Evolutionary conservation across 139 green algal species (phyloP), one percentile per base, ranked within the genome.

Genomic region (Micromonas commoda): DNA sequence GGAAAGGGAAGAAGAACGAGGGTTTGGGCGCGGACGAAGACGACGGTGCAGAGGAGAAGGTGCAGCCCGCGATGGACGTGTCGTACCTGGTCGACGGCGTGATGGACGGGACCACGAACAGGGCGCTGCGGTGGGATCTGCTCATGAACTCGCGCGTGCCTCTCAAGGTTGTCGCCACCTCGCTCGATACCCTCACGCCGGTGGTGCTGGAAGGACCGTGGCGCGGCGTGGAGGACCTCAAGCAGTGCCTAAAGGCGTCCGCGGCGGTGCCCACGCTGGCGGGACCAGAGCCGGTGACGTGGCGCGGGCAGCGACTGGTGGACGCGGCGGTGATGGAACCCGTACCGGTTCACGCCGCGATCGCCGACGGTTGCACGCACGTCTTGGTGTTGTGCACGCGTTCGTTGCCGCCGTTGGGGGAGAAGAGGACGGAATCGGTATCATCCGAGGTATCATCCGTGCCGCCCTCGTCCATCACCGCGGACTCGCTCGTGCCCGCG

Each of bases 301-400:
- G 89, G 71, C 73, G 83, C 70, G 89, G 66, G 5, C 83, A 90
- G 24, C 70, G 81, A 13, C 84, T 95, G 38, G 92, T 97, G 32
- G 92, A 97, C 77, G 92, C 91, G 2, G 91, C 91, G 2, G 89
- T 97, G 23, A 95, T 96, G 77, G 91, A 97, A 84, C 73, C 73
- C 3, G 33, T 79, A 4, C 73, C 73, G 28, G 52, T 79, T 33
- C 57, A 37, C 32, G 28, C 52, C 45, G 73, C 73, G 3, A 6
- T 45, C 5, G 35, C 34, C 26, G 53, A 79, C 31, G 73, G 73
- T 24, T 79, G 73, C 73, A 79, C 73, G 53, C 73, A 79, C 73
- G 54, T 79, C 21, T 53, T 79, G 21, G 63, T 67, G 71, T 37
- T 77, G 71, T 57, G 45, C 61, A 68, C 26, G 61, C 61, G 24